phyloP scores from a whole-genome alignment of 352 stramenopile species.

The Phytophthora uliginosa region DNA sequence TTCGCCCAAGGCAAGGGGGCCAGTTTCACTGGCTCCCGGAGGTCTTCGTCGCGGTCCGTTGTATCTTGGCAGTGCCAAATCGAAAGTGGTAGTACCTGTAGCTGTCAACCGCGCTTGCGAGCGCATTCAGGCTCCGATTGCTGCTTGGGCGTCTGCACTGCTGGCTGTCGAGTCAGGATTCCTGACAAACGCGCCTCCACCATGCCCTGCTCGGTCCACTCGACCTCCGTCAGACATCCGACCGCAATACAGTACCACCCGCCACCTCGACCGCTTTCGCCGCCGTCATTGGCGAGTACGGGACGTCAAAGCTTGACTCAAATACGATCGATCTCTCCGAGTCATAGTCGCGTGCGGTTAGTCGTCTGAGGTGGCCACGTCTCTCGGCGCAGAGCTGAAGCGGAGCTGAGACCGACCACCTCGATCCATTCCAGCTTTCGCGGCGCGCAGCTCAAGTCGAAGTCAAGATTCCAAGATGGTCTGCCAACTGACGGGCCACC shows the following conservation, averaged over 20 bases:
- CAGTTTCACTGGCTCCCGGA: too few species aligned
- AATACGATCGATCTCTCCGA: not conserved
- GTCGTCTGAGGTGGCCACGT: not conserved
- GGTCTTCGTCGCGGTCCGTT: too few species aligned
- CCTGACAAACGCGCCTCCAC: not conserved
- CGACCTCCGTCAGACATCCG: constrained; percentile 4
- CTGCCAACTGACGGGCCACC: constrained; percentile 8
- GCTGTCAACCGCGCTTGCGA: not conserved
- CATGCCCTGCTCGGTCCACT: not conserved
- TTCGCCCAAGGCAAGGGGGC: too few species aligned
- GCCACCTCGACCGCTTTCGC: constrained; percentile 17
- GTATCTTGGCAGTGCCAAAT: too few species aligned
- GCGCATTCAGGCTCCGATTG: not conserved
- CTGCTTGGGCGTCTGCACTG: not conserved
- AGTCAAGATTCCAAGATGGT: constrained; percentile 19
- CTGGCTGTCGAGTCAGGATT: not conserved
- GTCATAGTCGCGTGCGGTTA: not conserved
- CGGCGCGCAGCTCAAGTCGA: constrained; percentile 16
- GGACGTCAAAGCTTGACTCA: not conserved
- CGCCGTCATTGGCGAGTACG: constrained; percentile 1
- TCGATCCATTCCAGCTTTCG: constrained; percentile 19
- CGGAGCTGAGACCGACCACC: constrained; percentile 13
- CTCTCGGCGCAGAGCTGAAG: constrained; percentile 10
- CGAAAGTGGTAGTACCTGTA: too few species aligned
- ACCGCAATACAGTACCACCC: too few species aligned